A percentile compares a stretch with the other conserved stretches of the same genome.
phyloP scores from a whole-genome alignment of 768 basidiomycete species.

The Lactarius quietus region DNA sequence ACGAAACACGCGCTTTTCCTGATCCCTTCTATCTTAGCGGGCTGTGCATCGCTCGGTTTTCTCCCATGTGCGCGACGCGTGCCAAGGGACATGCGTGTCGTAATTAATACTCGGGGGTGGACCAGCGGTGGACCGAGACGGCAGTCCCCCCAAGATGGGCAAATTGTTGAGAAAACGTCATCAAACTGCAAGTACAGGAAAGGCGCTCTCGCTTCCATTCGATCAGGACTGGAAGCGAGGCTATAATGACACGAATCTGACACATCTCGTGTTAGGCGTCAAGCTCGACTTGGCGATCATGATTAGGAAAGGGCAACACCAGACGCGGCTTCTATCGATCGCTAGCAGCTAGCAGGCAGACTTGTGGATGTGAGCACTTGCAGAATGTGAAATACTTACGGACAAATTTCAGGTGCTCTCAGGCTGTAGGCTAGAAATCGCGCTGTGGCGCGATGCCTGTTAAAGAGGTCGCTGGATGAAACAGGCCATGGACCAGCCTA shows the following conservation, averaged over 20 bases:
- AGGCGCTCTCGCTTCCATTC: background rate
- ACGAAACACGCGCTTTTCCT: background rate
- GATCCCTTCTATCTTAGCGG: background rate
- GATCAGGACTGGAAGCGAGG: background rate
- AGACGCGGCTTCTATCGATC: background rate
- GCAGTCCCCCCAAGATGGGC: background rate
- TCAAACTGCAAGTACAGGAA: background rate
- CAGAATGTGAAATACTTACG: background rate
- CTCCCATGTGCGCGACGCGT: background rate
- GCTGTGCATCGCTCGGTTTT: background rate
- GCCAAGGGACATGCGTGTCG: background rate
- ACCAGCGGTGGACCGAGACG: background rate
- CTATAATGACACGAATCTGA: background rate
- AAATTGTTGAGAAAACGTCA: background rate
- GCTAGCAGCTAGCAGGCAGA: background rate
- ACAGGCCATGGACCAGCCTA: background rate
- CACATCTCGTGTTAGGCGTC: background rate
- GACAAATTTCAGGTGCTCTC: background rate
- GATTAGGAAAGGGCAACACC: background rate
- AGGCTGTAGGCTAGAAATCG: background rate
- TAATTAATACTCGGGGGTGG: background rate
- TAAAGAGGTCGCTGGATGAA: background rate
- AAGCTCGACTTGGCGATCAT: background rate
- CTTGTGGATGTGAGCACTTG: background rate
- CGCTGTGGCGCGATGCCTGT: background rate